Conservation (phyloP, 2,329 filamentous ascomycete genomes). For the Claviceps sp. region DNA sequence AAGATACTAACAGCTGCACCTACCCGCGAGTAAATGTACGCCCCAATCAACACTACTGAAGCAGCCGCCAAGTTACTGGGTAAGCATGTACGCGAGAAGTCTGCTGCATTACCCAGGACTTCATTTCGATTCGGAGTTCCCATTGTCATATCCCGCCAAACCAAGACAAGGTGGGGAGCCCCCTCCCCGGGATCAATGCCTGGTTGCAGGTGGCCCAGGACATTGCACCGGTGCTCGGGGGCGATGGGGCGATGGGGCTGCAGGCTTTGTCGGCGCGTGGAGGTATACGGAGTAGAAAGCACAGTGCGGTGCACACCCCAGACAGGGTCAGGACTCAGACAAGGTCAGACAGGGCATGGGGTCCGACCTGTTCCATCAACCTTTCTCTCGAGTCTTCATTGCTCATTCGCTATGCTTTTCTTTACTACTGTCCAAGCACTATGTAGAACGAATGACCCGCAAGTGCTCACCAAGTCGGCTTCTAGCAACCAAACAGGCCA, state of each 20-base stretch:
- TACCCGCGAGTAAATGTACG: not conserved
- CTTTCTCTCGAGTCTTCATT: not conserved
- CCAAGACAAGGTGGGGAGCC: not conserved
- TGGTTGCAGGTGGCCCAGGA: not conserved
- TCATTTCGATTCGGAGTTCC: not conserved
- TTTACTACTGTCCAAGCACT: not conserved
- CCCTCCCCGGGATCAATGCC: not conserved
- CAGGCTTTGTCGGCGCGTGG: no score
- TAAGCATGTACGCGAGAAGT: not conserved
- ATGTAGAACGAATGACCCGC: not conserved
- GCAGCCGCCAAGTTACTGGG: not conserved
- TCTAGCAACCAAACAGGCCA: not conserved
- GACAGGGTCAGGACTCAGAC: not conserved
- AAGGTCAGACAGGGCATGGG: not conserved
- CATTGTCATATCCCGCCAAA: not conserved
- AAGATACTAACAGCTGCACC: not conserved
- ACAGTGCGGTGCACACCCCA: not conserved
- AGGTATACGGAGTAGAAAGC: not conserved
- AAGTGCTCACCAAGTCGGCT: not conserved
- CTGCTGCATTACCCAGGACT: not conserved
- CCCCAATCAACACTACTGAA: not conserved
- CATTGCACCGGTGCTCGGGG: not conserved
- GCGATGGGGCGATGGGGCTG: not conserved
- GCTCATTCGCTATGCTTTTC: not conserved
- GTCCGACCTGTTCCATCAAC: not conserved